Conservation (phyloP, 1,139 yeast species). For the Pneumocystis murina region DNA sequence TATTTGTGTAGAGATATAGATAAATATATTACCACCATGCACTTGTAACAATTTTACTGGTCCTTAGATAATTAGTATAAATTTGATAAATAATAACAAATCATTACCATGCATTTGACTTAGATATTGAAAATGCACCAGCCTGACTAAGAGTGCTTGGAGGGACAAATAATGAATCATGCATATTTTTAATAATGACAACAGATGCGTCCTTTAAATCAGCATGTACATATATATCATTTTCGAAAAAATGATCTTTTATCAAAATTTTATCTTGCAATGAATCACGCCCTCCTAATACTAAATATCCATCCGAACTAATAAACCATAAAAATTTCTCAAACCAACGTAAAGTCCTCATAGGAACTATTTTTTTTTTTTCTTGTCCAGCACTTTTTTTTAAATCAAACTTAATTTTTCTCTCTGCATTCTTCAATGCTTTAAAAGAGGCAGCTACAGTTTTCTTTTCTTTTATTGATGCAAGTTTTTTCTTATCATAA, state of each 20-base stretch:
- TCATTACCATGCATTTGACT: constrained; percentile 73
- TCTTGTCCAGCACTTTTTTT: constrained; percentile 51
- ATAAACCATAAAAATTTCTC: constrained; percentile 91
- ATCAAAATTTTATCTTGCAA: constrained; percentile 75
- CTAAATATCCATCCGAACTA: constrained; percentile 73
- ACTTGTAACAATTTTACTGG: constrained; percentile 11
- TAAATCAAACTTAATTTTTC: constrained; percentile 59
- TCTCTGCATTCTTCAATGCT: constrained; percentile 76
- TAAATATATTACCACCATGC: constrained; percentile 10
- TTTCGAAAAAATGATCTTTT: constrained; percentile 54
- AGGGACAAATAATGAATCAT: constrained; percentile 39
- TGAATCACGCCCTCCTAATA: constrained; percentile 73
- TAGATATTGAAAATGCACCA: constrained; percentile 66
- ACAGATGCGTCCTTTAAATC: constrained; percentile 63
- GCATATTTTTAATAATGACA: constrained; percentile 61
- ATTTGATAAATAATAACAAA: constrained; percentile 25
- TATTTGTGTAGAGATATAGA: not conserved
- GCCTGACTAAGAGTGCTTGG: constrained; percentile 85
- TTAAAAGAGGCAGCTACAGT: constrained; percentile 64
- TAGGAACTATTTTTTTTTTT: constrained; percentile 27
- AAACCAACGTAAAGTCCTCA: constrained; percentile 54
- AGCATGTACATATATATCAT: constrained; percentile 59
- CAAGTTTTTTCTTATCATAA: constrained; percentile 63
- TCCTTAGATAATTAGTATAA: not conserved
- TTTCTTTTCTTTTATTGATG: constrained; percentile 62